These are phyloP conservation scores for Suillus subaureus DNA, from an alignment of 768 basidiomycete species.

Conservation along the genomic window DNA sequence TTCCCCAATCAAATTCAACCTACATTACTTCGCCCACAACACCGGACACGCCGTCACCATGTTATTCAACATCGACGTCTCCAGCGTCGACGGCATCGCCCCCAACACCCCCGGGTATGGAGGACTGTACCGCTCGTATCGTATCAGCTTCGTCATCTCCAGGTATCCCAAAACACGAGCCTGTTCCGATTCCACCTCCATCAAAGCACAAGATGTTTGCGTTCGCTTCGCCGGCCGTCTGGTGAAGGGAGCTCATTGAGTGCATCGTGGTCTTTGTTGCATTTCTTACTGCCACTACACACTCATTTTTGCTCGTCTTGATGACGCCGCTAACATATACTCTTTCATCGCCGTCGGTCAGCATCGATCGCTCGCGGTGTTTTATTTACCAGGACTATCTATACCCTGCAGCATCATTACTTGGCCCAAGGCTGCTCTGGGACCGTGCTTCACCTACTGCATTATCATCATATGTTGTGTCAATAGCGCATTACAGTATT, in stretches of 20 bases:
- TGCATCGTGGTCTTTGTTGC: slow-evolving; percentile 17
- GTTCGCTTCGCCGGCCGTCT: slow-evolving; percentile 58
- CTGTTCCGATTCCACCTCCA: slow-evolving; percentile 33
- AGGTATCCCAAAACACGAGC: slow-evolving; percentile 23
- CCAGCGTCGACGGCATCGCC: slow-evolving; percentile 66
- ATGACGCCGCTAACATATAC: slow-evolving; percentile 32
- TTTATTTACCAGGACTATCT: slow-evolving; percentile 37
- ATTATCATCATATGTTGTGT: slow-evolving; percentile 37
- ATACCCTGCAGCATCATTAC: slow-evolving; percentile 25
- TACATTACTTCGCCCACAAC: slow-evolving; percentile 37
- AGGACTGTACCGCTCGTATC: slow-evolving; percentile 52
- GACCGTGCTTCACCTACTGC: slow-evolving; percentile 17
- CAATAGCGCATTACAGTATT: slow-evolving; percentile 37
- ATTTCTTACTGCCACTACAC: slow-evolving; percentile 23
- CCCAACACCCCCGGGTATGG: slow-evolving; percentile 55
- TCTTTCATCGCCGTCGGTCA: slow-evolving; percentile 12
- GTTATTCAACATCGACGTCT: slow-evolving; percentile 52
- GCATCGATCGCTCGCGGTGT: slow-evolving; percentile 19
- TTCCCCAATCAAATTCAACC: slow-evolving; percentile 12
- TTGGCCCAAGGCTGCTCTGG: slow-evolving; percentile 6
- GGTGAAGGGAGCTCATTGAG: slow-evolving; percentile 61
- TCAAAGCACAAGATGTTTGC: slow-evolving; percentile 65
- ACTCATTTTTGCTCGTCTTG: slow-evolving; percentile 28
- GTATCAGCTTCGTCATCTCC: slow-evolving; percentile 44
- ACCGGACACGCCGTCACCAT: slow-evolving; percentile 58